A percentile compares a stretch with the other conserved stretches of the same genome.
Evolutionary conservation across 495 filamentous ascomycete genomes (phyloP).

Genomic region (Margaritispora aquatica): DNA sequence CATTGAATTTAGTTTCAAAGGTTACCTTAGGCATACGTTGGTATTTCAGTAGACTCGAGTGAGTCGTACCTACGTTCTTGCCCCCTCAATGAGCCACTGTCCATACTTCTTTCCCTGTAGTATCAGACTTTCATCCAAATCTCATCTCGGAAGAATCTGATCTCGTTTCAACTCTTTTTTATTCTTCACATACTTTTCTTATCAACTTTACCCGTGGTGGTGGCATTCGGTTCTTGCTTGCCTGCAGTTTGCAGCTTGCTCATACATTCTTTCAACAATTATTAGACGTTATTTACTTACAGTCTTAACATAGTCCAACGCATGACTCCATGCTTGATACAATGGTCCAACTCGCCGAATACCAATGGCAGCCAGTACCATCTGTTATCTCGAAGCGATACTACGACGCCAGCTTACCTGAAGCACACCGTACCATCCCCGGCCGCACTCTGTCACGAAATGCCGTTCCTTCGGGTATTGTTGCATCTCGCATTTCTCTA

Average conservation of each 20-base stretch:
- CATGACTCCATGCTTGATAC: not conserved
- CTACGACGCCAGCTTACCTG: not conserved
- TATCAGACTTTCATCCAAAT: no score
- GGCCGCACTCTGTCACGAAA: not conserved
- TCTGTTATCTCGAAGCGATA: not conserved
- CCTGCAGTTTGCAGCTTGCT: not conserved
- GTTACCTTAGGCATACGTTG: no score
- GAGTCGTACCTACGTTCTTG: no score
- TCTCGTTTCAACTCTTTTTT: no score
- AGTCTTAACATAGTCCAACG: not conserved
- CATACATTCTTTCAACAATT: not conserved
- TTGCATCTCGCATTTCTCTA: slow-evolving; percentile 16
- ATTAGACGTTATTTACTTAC: slow-evolving; percentile 6
- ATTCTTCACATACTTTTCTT: no score
- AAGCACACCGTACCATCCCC: not conserved
- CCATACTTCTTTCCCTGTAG: no score
- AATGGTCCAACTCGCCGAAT: not conserved
- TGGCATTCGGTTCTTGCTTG: not conserved
- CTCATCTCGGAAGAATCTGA: no score
- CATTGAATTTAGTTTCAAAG: no score
- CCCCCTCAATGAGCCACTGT: no score
- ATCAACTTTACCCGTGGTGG: no score
- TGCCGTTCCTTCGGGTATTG: slow-evolving; percentile 17
- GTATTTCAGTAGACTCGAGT: not conserved
- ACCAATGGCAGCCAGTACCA: slow-evolving; percentile 3